Evolutionary conservation across 2,329 filamentous ascomycete genomes (phyloP), one percentile per base, ranked within the genome.

Genomic region (Sclerotinia minor): DNA sequence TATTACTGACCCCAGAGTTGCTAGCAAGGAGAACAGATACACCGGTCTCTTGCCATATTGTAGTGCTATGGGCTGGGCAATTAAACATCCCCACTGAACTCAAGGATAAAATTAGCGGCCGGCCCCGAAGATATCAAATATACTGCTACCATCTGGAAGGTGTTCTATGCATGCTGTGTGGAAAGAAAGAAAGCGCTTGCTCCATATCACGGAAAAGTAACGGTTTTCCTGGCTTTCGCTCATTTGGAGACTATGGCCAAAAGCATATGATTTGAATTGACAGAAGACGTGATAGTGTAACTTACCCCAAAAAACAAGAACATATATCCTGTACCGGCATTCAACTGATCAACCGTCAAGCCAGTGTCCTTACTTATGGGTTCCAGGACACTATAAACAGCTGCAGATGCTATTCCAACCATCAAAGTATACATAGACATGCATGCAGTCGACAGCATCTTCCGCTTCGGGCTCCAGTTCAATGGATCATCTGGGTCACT

Each of bases 1-100:
- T 4, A 19, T 45, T n/a, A 59, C 68, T 67, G 13, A 64, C 29
- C 71, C 71, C 45, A 75, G 70, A 17, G 71, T 77, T 57, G 73
- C 75, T 81, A 79, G 64, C 66, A 74, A 68, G 5, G 72, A 73
- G 38, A 75, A 69, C 17, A 75, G 67, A 57, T 74, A 75, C 4
- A 73, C 69, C 9, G 71, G 70, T 17, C 73, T 60, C 57, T 73
- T 73, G n/a, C 84, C 84, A 69, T 83, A 84, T 59, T 81, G 80
- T 24, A 85, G 73, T 0, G 83, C 83, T 41, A 85, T 72, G 3
- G 84, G 83, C 71, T 85, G 83, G 80, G 81, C 84, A 53, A 85
- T 76, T 3, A 85, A 73, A 70, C 80, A 80, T 0, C 81, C 82
- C 82, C 82, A 84, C 3, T 83, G 82, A 26, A 83, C 78, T n/a